A percentile compares a stretch with the other conserved stretches of the same genome.
Conservation (phyloP, 495 filamentous ascomycete species). For the Cercophora samala region DNA sequence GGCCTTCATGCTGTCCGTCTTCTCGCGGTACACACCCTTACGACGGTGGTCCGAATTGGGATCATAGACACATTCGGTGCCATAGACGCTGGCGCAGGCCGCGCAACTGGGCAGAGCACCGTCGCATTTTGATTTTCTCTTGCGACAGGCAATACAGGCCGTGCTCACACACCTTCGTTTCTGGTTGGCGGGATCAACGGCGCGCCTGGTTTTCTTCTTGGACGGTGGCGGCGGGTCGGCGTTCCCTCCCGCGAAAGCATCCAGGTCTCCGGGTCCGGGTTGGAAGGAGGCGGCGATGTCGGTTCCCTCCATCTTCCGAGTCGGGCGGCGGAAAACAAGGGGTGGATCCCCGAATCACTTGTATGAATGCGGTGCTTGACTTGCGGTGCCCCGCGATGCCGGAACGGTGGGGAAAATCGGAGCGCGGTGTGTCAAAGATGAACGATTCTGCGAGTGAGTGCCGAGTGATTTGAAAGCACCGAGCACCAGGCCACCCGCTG, state of each 20-base stretch:
- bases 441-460: not conserved
- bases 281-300: slow-evolving; percentile 1
- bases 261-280: slow-evolving; percentile 6
- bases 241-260: slow-evolving; percentile 34
- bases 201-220: slow-evolving; percentile 53
- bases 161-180: slow-evolving; percentile 92
- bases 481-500: slow-evolving; percentile 2
- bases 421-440: not conserved
- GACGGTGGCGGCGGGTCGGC: slow-evolving; percentile 21
- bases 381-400: slow-evolving; percentile 1
- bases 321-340: not conserved
- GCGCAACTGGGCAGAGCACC: slow-evolving; percentile 89
- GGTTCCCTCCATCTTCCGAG: not conserved
- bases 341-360: not conserved
- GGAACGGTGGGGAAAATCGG: slow-evolving; percentile 4
- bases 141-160: slow-evolving; percentile 89
- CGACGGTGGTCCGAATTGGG: slow-evolving; percentile 92
- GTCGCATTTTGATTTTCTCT: slow-evolving; percentile 92
- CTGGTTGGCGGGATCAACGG: slow-evolving; percentile 47
- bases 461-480: slow-evolving; percentile 1
- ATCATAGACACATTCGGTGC: slow-evolving; percentile 90
- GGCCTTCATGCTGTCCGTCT: slow-evolving; percentile 85
- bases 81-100: slow-evolving; percentile 91
- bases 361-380: slow-evolving; percentile 3
- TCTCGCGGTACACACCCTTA: slow-evolving; percentile 95